Conservation (phyloP, 129 eudicot genomes). For the Flaveria trinervia region DNA sequence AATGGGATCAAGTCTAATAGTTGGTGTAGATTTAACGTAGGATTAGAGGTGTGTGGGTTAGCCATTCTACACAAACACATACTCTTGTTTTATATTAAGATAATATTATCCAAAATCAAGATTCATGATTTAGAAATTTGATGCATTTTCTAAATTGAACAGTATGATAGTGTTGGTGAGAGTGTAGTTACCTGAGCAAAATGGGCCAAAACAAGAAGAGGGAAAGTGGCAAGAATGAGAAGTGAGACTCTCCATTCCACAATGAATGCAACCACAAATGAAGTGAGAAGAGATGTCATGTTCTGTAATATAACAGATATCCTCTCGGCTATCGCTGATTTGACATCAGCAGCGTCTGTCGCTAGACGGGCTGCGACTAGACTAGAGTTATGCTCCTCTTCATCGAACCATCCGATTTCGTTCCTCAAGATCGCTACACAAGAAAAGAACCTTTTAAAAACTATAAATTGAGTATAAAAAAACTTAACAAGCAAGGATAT, state of each 20-base stretch:
- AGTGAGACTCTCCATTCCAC: conserved; percentile 98
- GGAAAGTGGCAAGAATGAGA: conserved; percentile 89
- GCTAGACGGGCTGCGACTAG: conserved; percentile 88
- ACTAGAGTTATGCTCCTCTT: conserved; percentile 97
- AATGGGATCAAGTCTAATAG: too few relatives aligned
- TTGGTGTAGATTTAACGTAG: too few relatives aligned
- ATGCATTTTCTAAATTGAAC: neutral
- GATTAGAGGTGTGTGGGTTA: too few relatives aligned
- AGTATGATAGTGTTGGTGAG: neutral
- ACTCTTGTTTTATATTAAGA: neutral
- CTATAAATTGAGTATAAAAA: neutral
- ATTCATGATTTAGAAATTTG: conserved; percentile 33
- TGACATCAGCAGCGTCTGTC: conserved; percentile 96
- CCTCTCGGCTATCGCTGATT: conserved; percentile 96
- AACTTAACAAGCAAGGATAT: too few relatives aligned
- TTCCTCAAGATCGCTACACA: conserved; percentile 85
- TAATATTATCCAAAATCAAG: conserved; percentile 36
- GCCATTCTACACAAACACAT: too few relatives aligned
- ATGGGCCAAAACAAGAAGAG: conserved; percentile 94
- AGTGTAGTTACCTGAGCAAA: conserved; percentile 80
- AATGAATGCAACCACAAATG: conserved; percentile 97
- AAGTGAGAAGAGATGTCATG: conserved; percentile 98
- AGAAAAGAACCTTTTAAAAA: neutral
- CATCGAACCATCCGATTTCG: conserved; percentile 99
- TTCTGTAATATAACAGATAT: conserved; percentile 93